Evolutionary conservation across 331 rosid species (phyloP).

Genomic region (Acacia concinna): DNA sequence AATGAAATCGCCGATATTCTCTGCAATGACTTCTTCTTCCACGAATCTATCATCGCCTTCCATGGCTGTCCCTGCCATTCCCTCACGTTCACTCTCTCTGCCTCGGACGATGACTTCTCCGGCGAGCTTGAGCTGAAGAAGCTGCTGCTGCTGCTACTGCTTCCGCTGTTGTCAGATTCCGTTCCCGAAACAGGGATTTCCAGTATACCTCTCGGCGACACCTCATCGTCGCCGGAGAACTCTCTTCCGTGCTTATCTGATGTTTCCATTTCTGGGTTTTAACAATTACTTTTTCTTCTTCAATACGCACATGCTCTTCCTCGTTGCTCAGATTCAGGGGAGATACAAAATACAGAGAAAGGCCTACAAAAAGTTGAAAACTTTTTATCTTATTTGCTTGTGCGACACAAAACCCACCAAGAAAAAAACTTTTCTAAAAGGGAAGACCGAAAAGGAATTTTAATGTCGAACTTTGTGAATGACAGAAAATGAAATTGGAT

Average conservation of each 20-base stretch:
- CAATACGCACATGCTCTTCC: background rate
- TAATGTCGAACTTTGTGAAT: background rate
- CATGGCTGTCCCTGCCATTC: conserved; percentile 44
- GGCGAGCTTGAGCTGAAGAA: conserved; percentile 23
- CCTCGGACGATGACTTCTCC: conserved; percentile 25
- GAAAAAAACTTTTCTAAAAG: background rate
- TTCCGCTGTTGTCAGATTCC: conserved; percentile 56
- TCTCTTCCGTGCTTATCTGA: background rate
- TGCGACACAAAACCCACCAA: background rate
- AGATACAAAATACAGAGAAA: background rate
- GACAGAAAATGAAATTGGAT: background rate
- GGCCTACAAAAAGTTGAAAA: background rate
- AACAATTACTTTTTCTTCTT: conserved; percentile 7
- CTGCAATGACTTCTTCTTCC: conserved; percentile 56
- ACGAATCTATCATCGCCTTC: conserved; percentile 60
- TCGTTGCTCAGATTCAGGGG: conserved; percentile 11
- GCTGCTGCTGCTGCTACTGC: conserved; percentile 40
- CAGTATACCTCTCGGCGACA: conserved; percentile 75
- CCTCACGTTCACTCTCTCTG: background rate
- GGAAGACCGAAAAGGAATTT: background rate
- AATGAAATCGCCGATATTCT: conserved; percentile 58
- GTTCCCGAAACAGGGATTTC: conserved; percentile 52
- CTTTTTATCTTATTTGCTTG: background rate
- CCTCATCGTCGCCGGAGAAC: conserved; percentile 38
- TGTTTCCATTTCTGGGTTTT: conserved; percentile 37